Evolutionary conservation across 768 basidiomycete genomes (phyloP), one percentile per base, ranked within the genome.

Genomic region (Terana coerulea): DNA sequence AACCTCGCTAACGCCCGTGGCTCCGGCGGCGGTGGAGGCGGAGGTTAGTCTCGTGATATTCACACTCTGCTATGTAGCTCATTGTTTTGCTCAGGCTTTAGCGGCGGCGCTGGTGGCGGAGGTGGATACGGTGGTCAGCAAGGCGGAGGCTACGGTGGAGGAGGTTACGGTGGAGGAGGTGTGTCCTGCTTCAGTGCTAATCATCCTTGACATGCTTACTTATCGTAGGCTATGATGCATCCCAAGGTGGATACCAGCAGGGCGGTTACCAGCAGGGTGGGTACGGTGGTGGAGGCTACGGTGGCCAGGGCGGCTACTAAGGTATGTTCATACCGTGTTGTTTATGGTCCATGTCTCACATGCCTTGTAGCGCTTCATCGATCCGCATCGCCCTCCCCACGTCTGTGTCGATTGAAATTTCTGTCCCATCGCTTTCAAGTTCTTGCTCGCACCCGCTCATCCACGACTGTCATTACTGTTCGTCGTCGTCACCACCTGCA

Each of bases 1-100:
- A 98, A 95, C 75, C 74, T 88, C 47, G 86, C 88, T 33, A 89
- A 91, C 57, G 81, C 85, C 43, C 78, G 86, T 45, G 68, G 72
- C 40, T 65, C 71, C n/a, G 79, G 78, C 3, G 80, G 78, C 31
- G 80, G 80, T 8, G 72, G 73, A 51, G 69, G 74, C 51, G 73
- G 75, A 57, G 67, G 67, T 59, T 59, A 50, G 50, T 55, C 12
- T 50, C n/a, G 47, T 21, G 36, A 36, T 41, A 14, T 39, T 46
- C n/a, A n/a, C n/a, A n/a, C n/a, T n/a, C n/a, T n/a, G n/a, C n/a
- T n/a, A n/a, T n/a, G n/a, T n/a, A n/a, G n/a, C n/a, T n/a, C n/a
- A n/a, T n/a, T n/a, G 29, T 24, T 42, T 35, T n/a, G 29, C 9
- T 24, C n/a, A 24, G 25, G 24, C 43, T 28, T 9, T 30, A 33